Percentiles rank a stretch among this genome's conserved stretches.
phyloP scores from a whole-genome alignment of 2,329 filamentous ascomycete species.

The Phaeosphaeriaceae sp. region DNA sequence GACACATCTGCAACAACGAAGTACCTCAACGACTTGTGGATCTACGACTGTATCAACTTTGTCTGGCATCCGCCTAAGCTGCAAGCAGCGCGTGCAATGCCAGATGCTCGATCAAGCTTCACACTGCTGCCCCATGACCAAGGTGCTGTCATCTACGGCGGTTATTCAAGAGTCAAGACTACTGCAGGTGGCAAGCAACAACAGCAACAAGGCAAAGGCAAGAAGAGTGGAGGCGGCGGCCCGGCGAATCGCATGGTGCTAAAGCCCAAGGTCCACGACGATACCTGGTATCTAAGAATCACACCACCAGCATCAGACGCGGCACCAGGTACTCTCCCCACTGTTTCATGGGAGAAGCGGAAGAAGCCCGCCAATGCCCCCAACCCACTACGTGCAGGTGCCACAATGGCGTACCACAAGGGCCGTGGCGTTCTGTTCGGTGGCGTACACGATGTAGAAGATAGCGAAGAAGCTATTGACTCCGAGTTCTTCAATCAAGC shows the following conservation, averaged over 20 bases:
- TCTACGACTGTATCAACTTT: slow-evolving; percentile 90
- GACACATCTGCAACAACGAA: slow-evolving; percentile 95
- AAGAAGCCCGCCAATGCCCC: slow-evolving; percentile 93
- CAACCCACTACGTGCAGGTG: slow-evolving; percentile 80
- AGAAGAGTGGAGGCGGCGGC: slow-evolving; percentile 59
- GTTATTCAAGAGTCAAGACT: slow-evolving; percentile 89
- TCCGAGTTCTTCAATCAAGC: slow-evolving; percentile 95
- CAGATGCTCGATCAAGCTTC: slow-evolving; percentile 90
- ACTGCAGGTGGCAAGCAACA: slow-evolving; percentile 66
- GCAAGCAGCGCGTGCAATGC: slow-evolving; percentile 81
- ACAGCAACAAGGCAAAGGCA: slow-evolving; percentile 47
- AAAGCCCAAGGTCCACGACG: slow-evolving; percentile 89
- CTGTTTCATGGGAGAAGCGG: slow-evolving; percentile 86
- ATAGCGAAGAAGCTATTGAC: slow-evolving; percentile 93
- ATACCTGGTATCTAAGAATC: slow-evolving; percentile 91
- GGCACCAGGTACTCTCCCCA: slow-evolving; percentile 69
- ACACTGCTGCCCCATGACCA: slow-evolving; percentile 88
- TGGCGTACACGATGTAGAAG: slow-evolving; percentile 90
- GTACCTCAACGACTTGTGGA: slow-evolving; percentile 91
- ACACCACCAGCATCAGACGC: slow-evolving; percentile 74
- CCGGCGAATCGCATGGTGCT: slow-evolving; percentile 74
- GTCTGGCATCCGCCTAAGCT: slow-evolving; percentile 81
- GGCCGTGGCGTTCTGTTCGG: slow-evolving; percentile 92
- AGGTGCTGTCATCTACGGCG: slow-evolving; percentile 89
- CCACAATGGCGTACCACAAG: slow-evolving; percentile 94